Conservation (phyloP, 2,329 filamentous ascomycete species). For the Grosmannia clavigera region DNA sequence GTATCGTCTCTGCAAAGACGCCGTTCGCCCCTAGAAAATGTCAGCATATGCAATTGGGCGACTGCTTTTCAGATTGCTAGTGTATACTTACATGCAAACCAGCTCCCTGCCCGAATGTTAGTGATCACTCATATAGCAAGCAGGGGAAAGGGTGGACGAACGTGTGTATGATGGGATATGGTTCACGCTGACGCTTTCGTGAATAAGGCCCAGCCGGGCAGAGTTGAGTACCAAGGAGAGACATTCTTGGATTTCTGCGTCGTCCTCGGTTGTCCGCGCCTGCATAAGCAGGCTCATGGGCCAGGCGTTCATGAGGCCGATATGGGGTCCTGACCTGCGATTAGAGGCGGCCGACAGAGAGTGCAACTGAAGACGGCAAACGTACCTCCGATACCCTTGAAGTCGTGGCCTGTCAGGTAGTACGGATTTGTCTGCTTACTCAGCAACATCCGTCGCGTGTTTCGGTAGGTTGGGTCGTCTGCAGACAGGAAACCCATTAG, state of each 20-base stretch:
- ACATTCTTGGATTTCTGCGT: conserved; percentile 66
- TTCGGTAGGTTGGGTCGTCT: conserved; percentile 64
- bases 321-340: conserved; percentile 39
- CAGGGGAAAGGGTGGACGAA: conserved; percentile 22
- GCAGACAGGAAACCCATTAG: conserved; percentile 60
- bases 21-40: conserved; percentile 64
- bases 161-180: conserved; percentile 55
- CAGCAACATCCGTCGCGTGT: conserved; percentile 71
- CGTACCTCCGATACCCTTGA: conserved; percentile 80
- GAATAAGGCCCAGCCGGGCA: conserved; percentile 66
- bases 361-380: neutral
- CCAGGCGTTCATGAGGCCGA: conserved; percentile 87
- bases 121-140: neutral
- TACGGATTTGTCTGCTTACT: conserved; percentile 74
- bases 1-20: conserved; percentile 83
- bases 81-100: conserved; percentile 62
- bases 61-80: neutral
- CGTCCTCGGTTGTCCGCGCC: conserved; percentile 75
- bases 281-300: conserved; percentile 91
- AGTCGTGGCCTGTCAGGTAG: conserved; percentile 62
- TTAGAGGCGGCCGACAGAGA: neutral
- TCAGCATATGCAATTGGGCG: conserved; percentile 4
- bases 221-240: conserved; percentile 64
- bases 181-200: conserved; percentile 86
- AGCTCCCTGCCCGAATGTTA: conserved; percentile 43